Conservation (phyloP, 495 filamentous ascomycete genomes). For the Clavariopsis aquatica region DNA sequence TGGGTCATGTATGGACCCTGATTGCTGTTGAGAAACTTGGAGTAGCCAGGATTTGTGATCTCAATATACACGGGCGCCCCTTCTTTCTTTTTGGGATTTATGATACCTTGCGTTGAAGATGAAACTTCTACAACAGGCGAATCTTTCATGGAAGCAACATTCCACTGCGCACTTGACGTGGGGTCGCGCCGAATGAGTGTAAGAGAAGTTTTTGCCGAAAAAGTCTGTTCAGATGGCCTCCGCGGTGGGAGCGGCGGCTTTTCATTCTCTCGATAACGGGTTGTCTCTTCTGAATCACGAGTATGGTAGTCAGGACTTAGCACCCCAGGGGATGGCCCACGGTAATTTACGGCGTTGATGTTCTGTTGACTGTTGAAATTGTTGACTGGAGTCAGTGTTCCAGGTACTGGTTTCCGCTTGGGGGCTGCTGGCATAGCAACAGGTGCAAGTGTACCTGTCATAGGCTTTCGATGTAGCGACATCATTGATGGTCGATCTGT, state of each 20-base stretch:
- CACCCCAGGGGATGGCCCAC: background rate
- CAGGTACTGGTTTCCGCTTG: slow-evolving; percentile 21
- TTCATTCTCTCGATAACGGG: slow-evolving; percentile 12
- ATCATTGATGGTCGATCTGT: slow-evolving; percentile 9
- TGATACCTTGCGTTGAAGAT: slow-evolving; percentile 27
- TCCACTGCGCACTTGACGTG: slow-evolving; percentile 78
- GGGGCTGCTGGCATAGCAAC: slow-evolving; percentile 8
- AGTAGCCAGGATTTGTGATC: slow-evolving; percentile 63
- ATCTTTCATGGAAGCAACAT: slow-evolving; percentile 73
- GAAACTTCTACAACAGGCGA: slow-evolving; percentile 44
- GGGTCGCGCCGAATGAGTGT: slow-evolving; percentile 90
- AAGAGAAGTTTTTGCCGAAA: slow-evolving; percentile 50
- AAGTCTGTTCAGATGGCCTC: slow-evolving; percentile 18
- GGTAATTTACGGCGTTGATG: slow-evolving; percentile 15
- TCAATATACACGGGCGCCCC: slow-evolving; percentile 58
- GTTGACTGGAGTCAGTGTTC: slow-evolving; percentile 3
- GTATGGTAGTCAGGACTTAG: background rate
- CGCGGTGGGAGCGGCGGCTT: slow-evolving; percentile 16
- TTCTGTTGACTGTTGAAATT: slow-evolving; percentile 22
- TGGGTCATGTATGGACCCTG: slow-evolving; percentile 13
- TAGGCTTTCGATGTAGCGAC: slow-evolving; percentile 25
- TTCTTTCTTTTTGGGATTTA: slow-evolving; percentile 30
- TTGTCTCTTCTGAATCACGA: slow-evolving; percentile 7
- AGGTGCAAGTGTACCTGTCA: slow-evolving; percentile 8
- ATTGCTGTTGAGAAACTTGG: slow-evolving; percentile 52